These are phyloP conservation scores for Puccinia polysora DNA, from an alignment of 1,284 basidiomycete species.

Conservation along the genomic window DNA sequence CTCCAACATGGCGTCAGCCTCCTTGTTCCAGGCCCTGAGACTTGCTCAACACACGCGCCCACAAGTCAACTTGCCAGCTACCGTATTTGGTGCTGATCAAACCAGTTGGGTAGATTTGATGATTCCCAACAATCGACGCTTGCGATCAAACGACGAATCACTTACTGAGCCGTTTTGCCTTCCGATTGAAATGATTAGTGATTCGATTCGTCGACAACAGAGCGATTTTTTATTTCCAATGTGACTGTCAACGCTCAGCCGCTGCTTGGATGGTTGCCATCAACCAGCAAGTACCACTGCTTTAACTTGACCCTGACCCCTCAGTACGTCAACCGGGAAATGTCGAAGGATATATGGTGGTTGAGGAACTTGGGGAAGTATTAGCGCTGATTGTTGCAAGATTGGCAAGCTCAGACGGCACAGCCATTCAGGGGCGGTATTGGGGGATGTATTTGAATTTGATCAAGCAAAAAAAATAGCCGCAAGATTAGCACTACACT, in stretches of 20 bases:
- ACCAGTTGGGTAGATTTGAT: slow-evolving; percentile 13
- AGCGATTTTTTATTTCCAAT: slow-evolving; percentile 41
- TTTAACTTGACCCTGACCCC: no score
- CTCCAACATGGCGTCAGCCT: not conserved
- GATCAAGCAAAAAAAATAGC: no score
- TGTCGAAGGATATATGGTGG: no score
- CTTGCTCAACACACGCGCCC: slow-evolving; percentile 35
- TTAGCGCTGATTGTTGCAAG: no score
- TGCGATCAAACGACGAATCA: no score
- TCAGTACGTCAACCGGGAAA: no score
- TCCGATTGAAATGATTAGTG: not conserved
- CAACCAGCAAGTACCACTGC: slow-evolving; percentile 38
- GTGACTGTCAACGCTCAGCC: slow-evolving; percentile 30
- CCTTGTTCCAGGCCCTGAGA: slow-evolving; percentile 37
- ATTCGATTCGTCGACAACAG: slow-evolving; percentile 34
- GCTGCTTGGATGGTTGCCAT: slow-evolving; percentile 37
- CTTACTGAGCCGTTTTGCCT: not conserved
- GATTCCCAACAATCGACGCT: not conserved
- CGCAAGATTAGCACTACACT: no score
- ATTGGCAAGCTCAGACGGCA: no score
- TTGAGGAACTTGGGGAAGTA: no score
- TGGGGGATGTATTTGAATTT: no score
- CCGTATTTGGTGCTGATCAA: slow-evolving; percentile 39
- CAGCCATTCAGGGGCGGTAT: no score
- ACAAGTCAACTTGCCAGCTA: slow-evolving; percentile 26